Base-by-base conservation (phyloP, 2,329 filamentous ascomycete species). In the Xylariaceae sp. region DNA sequence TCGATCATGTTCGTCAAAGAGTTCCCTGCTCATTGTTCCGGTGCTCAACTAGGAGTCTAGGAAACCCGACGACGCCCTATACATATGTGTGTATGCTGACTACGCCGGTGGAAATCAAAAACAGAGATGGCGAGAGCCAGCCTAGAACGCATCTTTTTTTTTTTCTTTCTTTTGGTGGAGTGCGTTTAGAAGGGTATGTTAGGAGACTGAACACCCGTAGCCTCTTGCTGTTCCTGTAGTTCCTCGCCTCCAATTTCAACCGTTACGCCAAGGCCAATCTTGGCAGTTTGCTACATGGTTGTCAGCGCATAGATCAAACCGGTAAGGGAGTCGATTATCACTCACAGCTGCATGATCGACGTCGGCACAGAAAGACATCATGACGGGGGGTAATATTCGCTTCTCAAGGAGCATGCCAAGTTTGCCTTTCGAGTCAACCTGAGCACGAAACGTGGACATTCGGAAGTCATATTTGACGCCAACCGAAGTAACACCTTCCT, bases 391-490 rank as follows among this genome's bases (percentile, higher is more conserved):
- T 32, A 91, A 91, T 68, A 99, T 89, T 68, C 91, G 87, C 85
- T 96, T 97, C 80, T 99, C 94, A 64, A 97, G 77, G 68, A 96
- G 76, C 70, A 90, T 94, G 74, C 88, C 89, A 58, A 99, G 80
- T 78, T 95, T 96, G 72, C 94, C 94, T 71, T 89, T 86, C 68
- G 91, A 95, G 76, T 99, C 94, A 65, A 97, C 82, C 76, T 99
- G 94, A 44, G 92, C 94, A 62, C 92, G 86, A 85, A 96, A 96
- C 49, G 90, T 94, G 53, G 89, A 94, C 76, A 91, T 89, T 69
- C 89, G 84, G 84, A 99, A 99, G 72, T 96, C 92, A 76, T 99
- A 99, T 76, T 99, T 99, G 71, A 91, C 89, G 67, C 92, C 94
- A 66, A 97, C 81, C 52, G 91, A 90, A 51, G 95, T 91, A 58